Percentiles rank a stretch among this genome's conserved stretches.
phyloP scores from a whole-genome alignment of 139 green algal species.

The Penium margaritaceum region DNA sequence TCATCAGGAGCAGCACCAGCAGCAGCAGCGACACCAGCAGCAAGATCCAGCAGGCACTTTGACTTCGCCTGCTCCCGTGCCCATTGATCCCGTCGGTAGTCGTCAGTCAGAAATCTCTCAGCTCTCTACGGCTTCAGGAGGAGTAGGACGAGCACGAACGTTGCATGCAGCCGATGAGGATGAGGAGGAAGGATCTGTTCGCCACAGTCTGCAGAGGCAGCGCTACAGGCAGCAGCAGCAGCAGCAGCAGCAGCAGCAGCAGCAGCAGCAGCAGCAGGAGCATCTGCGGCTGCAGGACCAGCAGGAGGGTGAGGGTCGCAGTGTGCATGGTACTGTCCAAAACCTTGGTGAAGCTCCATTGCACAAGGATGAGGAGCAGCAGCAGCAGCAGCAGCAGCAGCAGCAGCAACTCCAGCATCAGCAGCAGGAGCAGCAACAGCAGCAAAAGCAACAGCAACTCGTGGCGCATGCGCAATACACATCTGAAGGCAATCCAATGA shows the following conservation, averaged over 20 bases:
- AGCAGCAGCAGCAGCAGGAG: background rate
- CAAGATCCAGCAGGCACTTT: background rate
- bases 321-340: background rate
- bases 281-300: background rate
- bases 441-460: background rate
- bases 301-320: background rate
- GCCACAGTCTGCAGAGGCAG: background rate
- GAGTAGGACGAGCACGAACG: background rate
- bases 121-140: constrained; percentile 1
- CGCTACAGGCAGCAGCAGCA: background rate
- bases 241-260: background rate
- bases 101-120: too few species aligned
- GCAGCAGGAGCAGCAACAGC: background rate
- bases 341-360: background rate
- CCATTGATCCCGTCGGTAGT: too few species aligned
- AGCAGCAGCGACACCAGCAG: background rate
- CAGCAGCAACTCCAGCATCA: background rate
- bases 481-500: too few species aligned
- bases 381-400: too few species aligned
- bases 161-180: background rate
- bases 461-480: too few species aligned
- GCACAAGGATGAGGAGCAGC: too few species aligned
- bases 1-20: too few species aligned
- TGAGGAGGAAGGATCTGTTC: background rate
- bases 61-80: too few species aligned